Conservation (phyloP, 164 flowering plant genomes). For the Buxus sempervirens region DNA sequence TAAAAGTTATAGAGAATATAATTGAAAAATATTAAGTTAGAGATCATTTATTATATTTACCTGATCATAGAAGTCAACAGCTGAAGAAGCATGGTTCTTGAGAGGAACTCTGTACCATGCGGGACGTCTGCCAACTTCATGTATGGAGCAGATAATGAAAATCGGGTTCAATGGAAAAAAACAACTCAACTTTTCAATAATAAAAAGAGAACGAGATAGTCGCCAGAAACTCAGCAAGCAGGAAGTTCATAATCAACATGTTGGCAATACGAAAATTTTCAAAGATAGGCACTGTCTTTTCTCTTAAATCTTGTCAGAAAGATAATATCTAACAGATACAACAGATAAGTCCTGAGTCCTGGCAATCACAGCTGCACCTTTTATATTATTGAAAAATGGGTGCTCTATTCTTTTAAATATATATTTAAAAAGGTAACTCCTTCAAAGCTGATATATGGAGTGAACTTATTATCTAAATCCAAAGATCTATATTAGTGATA, state of each 20-base stretch:
- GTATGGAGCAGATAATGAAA: not conserved
- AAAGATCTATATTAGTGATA: no score
- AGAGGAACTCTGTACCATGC: constrained; percentile 61
- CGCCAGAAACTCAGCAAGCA: not conserved
- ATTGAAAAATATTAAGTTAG: not conserved
- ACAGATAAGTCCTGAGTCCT: no score
- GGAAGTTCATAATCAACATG: not conserved
- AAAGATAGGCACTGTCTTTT: not conserved
- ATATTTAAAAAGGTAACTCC: no score
- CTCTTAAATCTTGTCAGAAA: not conserved
- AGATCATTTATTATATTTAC: constrained; percentile 28
- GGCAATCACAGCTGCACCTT: no score
- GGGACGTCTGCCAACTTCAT: constrained; percentile 69
- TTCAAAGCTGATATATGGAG: no score
- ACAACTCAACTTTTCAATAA: not conserved
- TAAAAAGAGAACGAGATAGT: not conserved
- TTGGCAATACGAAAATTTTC: not conserved
- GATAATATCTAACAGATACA: no score
- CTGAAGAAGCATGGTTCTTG: constrained; percentile 56
- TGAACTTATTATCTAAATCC: no score
- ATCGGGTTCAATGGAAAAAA: constrained; percentile 1
- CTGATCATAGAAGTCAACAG: constrained; percentile 66
- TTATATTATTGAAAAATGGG: no score
- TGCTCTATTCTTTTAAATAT: no score
- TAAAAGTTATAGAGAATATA: constrained; percentile 6